Base-by-base conservation (phyloP, 2,329 filamentous ascomycete species). In the Microsporum canis region DNA sequence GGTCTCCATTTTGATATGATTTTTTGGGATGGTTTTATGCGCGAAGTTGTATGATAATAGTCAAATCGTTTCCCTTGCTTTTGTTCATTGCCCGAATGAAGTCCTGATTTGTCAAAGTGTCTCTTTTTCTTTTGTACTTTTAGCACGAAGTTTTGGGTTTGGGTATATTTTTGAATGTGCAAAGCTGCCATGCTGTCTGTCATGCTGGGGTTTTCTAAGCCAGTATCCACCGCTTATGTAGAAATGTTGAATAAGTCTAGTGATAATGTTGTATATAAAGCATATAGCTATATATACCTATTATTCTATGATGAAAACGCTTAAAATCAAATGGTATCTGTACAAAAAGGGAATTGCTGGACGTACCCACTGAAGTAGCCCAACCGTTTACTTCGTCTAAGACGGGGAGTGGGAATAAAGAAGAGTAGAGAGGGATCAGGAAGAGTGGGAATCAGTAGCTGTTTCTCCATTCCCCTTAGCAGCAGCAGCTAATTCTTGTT, bases 401-500 rank as follows among this genome's bases (percentile, higher is more conserved):
- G 17, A n/a, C 8, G 38, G 45, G 27, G 10, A 17, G 5, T n/a
- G 36, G 3, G 31, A 51, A 29, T 55, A 7, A 10, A 55, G 31
- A 17, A 17, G 33, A 12, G n/a, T 17, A n/a, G 12, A 36, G n/a
- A 17, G 29, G 33, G 7, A 27, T 55, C 23, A 55, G 12, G 31
- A 31, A 34, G 49, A n/a, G 14, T 1, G 5, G 23, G 55, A 1
- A 43, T 33, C 39, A 10, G 17, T 7, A 57, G 3, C 5, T 23
- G n/a, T 59, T 27, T 36, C 33, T 27, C 5, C 41, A 33, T 59
- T 45, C 41, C 33, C 57, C 14, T 49, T 59, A 5, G 41, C 31
- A 17, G 29, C 34, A 14, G 31, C 66, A 55, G 69, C 66, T 64
- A 75, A 70, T 58, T 78, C 72, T 64, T 74, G 71, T 3, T 71